Evolutionary conservation across 768 basidiomycete species (phyloP).

Genomic region (Ramaria sp.): DNA sequence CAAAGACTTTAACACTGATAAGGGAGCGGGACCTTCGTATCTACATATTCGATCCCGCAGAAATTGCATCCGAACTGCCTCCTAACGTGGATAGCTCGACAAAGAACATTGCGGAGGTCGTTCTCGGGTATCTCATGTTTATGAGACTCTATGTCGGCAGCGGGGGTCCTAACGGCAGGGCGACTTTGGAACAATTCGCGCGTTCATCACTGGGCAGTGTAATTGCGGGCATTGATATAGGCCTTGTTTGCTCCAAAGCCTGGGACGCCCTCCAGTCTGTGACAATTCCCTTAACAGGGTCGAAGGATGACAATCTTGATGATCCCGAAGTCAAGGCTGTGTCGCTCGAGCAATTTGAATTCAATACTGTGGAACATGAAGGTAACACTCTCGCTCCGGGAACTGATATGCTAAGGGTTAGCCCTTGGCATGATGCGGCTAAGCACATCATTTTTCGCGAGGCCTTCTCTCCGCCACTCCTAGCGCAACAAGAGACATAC

Average conservation of each 20-base stretch:
- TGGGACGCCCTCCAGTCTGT: constrained; percentile 62
- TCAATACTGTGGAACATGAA: constrained; percentile 67
- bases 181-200: constrained; percentile 38
- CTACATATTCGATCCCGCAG: constrained; percentile 49
- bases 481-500: constrained; percentile 30
- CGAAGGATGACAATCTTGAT: not conserved
- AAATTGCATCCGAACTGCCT: constrained; percentile 33
- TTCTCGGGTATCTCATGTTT: constrained; percentile 70
- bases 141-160: constrained; percentile 73
- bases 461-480: constrained; percentile 48
- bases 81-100: constrained; percentile 19
- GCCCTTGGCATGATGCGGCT: constrained; percentile 78
- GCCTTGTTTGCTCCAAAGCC: constrained; percentile 42
- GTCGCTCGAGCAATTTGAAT: constrained; percentile 46
- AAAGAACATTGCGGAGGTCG: constrained; percentile 27
- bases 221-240: constrained; percentile 38
- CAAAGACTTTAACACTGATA: constrained; percentile 36
- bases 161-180: constrained; percentile 40
- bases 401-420: constrained; percentile 50
- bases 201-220: constrained; percentile 33
- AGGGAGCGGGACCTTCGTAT: constrained; percentile 42
- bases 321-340: constrained; percentile 8
- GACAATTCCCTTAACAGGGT: constrained; percentile 23
- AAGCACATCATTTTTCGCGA: constrained; percentile 85
- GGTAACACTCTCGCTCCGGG: constrained; percentile 28